phyloP scores from a whole-genome alignment of 2,329 filamentous ascomycete species.

The Ilyonectria destructans region DNA sequence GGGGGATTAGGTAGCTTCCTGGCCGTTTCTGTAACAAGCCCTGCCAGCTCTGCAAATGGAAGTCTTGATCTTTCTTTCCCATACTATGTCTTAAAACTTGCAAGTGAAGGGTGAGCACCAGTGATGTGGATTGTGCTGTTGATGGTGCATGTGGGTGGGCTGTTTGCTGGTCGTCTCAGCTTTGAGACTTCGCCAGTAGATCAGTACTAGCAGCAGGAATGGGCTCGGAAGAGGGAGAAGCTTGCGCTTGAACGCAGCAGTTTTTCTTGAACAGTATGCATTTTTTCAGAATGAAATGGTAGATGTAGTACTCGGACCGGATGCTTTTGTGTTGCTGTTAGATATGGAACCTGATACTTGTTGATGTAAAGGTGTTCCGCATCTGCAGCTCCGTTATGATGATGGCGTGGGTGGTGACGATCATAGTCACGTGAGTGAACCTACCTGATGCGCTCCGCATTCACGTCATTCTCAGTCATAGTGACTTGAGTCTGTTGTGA shows the following conservation, averaged over 20 bases:
- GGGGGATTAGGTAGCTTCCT: slow-evolving; percentile 50
- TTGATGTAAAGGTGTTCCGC: neutral
- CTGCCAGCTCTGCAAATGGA: slow-evolving; percentile 48
- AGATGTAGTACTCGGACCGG: neutral
- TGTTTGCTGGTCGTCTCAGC: neutral
- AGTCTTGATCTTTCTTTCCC: slow-evolving; percentile 48
- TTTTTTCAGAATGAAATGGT: too few species aligned
- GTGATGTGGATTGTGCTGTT: neutral
- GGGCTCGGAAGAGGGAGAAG: neutral
- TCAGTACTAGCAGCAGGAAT: neutral
- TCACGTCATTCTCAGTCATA: neutral
- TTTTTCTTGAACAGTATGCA: neutral
- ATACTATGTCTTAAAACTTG: slow-evolving; percentile 17
- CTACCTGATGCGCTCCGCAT: neutral
- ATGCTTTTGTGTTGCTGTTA: neutral
- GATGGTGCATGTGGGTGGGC: slow-evolving; percentile 4
- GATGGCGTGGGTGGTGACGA: neutral
- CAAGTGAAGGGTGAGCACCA: slow-evolving; percentile 19
- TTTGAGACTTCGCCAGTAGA: neutral
- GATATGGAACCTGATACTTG: neutral
- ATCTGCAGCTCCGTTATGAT: neutral
- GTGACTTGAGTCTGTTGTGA: neutral
- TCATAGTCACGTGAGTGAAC: neutral
- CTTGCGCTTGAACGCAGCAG: neutral
- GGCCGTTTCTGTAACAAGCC: slow-evolving; percentile 41